A percentile compares a stretch with the other conserved stretches of the same genome.
These are phyloP conservation scores for Castanopsis chinensis DNA, from an alignment of 306 rosid genomes.

Conservation along the genomic window DNA sequence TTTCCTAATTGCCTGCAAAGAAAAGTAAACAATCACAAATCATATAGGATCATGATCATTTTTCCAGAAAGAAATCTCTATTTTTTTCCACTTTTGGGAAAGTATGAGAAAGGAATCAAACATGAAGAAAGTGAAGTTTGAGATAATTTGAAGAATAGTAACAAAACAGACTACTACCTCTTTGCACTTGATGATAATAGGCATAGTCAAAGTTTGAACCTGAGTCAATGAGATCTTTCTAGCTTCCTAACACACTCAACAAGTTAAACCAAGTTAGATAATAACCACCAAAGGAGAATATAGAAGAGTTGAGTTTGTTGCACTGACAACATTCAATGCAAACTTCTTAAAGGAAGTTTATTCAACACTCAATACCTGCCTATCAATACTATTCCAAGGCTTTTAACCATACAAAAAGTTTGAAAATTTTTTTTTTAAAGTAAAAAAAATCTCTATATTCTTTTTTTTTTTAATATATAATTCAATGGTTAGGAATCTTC, in stretches of 20 bases:
- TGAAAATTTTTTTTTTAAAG: not conserved
- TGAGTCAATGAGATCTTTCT: conserved; percentile 70
- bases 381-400: not conserved
- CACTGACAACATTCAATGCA: not conserved
- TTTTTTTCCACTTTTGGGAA: too few relatives aligned
- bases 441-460: too few relatives aligned
- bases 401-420: not conserved
- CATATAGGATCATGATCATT: not conserved
- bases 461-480: too few relatives aligned
- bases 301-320: not conserved
- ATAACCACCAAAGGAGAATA: not conserved
- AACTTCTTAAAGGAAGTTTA: not conserved
- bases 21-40: conserved; percentile 16
- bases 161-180: conserved; percentile 49
- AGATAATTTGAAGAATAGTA: conserved; percentile 5
- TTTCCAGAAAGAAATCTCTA: too few relatives aligned
- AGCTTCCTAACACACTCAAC: conserved; percentile 62
- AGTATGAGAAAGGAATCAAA: conserved; percentile 2
- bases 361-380: not conserved
- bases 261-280: conserved; percentile 32
- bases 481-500: too few relatives aligned
- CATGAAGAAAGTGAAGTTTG: conserved; percentile 2
- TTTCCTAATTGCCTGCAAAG: conserved; percentile 76
- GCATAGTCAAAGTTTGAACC: conserved; percentile 54
- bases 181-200: conserved; percentile 63